Evolutionary conservation across 2,329 filamentous ascomycete genomes (phyloP), one percentile per base, ranked within the genome.

Genomic region (Clonostachys byssicola): DNA sequence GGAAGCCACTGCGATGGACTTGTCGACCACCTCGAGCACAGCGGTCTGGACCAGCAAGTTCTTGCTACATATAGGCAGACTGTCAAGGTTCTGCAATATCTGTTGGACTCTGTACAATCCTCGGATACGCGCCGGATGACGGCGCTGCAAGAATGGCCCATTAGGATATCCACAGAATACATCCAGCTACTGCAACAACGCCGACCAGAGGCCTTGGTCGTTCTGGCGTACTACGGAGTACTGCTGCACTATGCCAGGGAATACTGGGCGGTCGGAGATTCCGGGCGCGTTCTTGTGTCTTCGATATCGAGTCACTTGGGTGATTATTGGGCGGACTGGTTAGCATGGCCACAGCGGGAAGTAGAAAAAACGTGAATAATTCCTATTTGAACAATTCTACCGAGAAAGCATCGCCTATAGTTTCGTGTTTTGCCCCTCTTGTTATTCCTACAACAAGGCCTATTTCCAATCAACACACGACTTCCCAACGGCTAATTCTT

Each of bases 211-310:
- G 70, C 70, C 1, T 42, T 67, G 17, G 60, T 59, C 0, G 49
- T 65, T 2, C 51, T 74, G 14, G 66, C 63, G 5, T 67, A 71
- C 49, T 74, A 70, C 50, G 67, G 66, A 3, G 56, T 69, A 5
- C 55, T 72, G 36, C 52, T 75, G 30, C 64, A 73, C 48, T 49
- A 53, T n/a, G 56, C 52, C 10, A 54, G 56, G 16, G 48, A 55
- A 4, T 54, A 55, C 13, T 68, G 66, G 66, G 54, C 62, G 12
- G 50, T 66, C 40, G 55, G 56, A 9, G 54, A 60, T 16, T 51
- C 60, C 4, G 64, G 65, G 5, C 47, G 52, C 43, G 60, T 56
- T 33, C 44, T 68, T 4, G 52, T 68, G 3, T 44, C 52, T 10
- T 53, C 51, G 3, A 50, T 63, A 18, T 45, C 56, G 0, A 45